These are phyloP conservation scores for Saccharata proteae DNA, from an alignment of 2,329 filamentous ascomycete genomes.

Conservation along the genomic window DNA sequence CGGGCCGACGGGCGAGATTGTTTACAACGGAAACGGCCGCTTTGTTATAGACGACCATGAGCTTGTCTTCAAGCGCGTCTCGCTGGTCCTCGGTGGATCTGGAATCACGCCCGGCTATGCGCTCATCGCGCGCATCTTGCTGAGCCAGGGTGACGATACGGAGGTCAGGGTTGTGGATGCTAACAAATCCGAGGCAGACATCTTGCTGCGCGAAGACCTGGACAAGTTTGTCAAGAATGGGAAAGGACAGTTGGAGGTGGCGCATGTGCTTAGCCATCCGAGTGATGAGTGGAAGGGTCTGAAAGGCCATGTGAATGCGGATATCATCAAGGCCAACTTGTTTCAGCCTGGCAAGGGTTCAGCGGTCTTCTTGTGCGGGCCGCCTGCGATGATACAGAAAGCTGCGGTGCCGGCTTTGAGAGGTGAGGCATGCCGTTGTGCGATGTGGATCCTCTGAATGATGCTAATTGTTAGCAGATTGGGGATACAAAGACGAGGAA, in stretches of 20 bases:
- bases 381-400: slow-evolving; percentile 39
- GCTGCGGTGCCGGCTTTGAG: slow-evolving; percentile 37
- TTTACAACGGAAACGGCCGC: slow-evolving; percentile 34
- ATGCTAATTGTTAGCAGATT: slow-evolving; percentile 15
- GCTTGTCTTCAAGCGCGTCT: slow-evolving; percentile 32
- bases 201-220: slow-evolving; percentile 33
- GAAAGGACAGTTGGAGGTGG: slow-evolving; percentile 30
- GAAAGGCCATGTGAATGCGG: slow-evolving; percentile 32
- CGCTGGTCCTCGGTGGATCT: slow-evolving; percentile 38
- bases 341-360: slow-evolving; percentile 31
- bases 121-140: slow-evolving; percentile 33
- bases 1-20: slow-evolving; percentile 40
- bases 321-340: slow-evolving; percentile 28
- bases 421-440: slow-evolving; percentile 12
- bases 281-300: slow-evolving; percentile 33
- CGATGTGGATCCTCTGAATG: slow-evolving; percentile 2
- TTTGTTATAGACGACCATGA: slow-evolving; percentile 35
- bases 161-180: slow-evolving; percentile 35
- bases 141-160: slow-evolving; percentile 22
- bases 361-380: slow-evolving; percentile 38
- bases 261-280: slow-evolving; percentile 36
- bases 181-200: slow-evolving; percentile 37
- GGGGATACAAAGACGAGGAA: slow-evolving; percentile 34
- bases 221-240: slow-evolving; percentile 26
- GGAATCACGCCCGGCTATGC: slow-evolving; percentile 42